Conservation (phyloP, 306 rosid species). For the Fagus crenata region DNA sequence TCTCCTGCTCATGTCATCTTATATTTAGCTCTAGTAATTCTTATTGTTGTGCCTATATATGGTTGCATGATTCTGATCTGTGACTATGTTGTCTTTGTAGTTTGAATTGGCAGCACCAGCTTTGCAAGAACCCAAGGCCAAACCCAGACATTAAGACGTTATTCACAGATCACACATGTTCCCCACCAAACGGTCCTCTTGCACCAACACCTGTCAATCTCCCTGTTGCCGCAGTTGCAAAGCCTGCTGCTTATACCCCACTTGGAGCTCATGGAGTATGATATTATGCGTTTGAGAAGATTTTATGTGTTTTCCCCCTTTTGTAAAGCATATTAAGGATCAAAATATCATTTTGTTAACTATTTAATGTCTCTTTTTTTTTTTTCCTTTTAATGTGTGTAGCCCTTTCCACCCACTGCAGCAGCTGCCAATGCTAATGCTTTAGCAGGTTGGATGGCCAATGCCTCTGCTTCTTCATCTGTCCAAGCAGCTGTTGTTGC, state of each 20-base stretch:
- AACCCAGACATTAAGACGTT: slow-evolving; percentile 83
- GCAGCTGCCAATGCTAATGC: slow-evolving; percentile 78
- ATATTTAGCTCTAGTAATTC: slow-evolving; percentile 7
- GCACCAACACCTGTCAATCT: slow-evolving; percentile 72
- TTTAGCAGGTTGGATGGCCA: slow-evolving; percentile 92
- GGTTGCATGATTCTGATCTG: slow-evolving; percentile 18
- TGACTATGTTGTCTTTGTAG: slow-evolving; percentile 45
- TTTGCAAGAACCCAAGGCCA: slow-evolving; percentile 75
- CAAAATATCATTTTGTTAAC: slow-evolving; percentile 16
- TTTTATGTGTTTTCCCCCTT: slow-evolving; percentile 4
- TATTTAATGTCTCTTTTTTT: slow-evolving; percentile 16
- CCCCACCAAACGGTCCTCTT: slow-evolving; percentile 70
- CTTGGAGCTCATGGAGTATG: slow-evolving; percentile 83
- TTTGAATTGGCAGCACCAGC: slow-evolving; percentile 95
- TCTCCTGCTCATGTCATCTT: neutral
- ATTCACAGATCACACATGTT: slow-evolving; percentile 75
- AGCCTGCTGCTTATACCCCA: slow-evolving; percentile 68
- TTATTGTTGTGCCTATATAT: slow-evolving; percentile 15
- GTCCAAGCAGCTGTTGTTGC: slow-evolving; percentile 92
- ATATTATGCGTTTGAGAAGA: slow-evolving; percentile 39
- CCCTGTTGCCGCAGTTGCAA: slow-evolving; percentile 72
- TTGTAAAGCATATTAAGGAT: slow-evolving; percentile 2
- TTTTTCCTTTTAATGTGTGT: slow-evolving; percentile 24
- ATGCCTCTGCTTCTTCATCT: slow-evolving; percentile 85
- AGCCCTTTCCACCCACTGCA: slow-evolving; percentile 75